Conservation (phyloP, 192 early-diverging fungal genomes). For the Gigaspora rosea region DNA sequence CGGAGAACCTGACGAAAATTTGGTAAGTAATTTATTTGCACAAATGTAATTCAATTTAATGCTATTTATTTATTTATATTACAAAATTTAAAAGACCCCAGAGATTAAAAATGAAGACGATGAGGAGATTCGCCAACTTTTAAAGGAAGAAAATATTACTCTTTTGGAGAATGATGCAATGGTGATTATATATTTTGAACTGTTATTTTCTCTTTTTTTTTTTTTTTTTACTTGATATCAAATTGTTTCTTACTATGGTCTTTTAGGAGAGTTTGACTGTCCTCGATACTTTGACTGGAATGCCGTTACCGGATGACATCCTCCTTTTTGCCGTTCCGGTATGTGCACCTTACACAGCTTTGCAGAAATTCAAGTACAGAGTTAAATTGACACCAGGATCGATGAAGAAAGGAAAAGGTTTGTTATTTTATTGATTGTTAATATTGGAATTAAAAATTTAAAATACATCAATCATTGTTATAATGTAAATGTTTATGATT, state of each 20-base stretch:
- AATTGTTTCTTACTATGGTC: background rate
- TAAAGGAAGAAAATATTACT: slow-evolving; percentile 61
- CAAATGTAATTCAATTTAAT: background rate
- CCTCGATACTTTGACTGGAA: slow-evolving; percentile 80
- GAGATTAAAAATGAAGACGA: slow-evolving; percentile 34
- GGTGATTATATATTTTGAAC: slow-evolving; percentile 28
- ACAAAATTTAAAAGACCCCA: background rate
- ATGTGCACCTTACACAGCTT: slow-evolving; percentile 86
- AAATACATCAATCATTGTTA: slow-evolving; percentile 29
- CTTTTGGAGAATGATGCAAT: slow-evolving; percentile 54
- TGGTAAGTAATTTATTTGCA: background rate
- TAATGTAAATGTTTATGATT: background rate
- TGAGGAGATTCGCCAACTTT: slow-evolving; percentile 53
- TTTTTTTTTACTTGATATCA: background rate
- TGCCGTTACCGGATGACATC: slow-evolving; percentile 78
- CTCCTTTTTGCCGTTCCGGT: slow-evolving; percentile 87
- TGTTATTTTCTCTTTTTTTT: background rate
- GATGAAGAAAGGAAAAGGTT: slow-evolving; percentile 88
- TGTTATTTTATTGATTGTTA: slow-evolving; percentile 4
- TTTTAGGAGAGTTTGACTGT: slow-evolving; percentile 56
- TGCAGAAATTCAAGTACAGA: slow-evolving; percentile 92
- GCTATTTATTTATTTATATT: background rate
- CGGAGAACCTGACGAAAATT: slow-evolving; percentile 29
- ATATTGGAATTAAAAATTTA: background rate
- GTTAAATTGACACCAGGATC: slow-evolving; percentile 90